Evolutionary conservation across 75 land plant genomes (phyloP), one percentile per base, ranked within the genome.

Genomic region (Cunninghamia lanceolata): DNA sequence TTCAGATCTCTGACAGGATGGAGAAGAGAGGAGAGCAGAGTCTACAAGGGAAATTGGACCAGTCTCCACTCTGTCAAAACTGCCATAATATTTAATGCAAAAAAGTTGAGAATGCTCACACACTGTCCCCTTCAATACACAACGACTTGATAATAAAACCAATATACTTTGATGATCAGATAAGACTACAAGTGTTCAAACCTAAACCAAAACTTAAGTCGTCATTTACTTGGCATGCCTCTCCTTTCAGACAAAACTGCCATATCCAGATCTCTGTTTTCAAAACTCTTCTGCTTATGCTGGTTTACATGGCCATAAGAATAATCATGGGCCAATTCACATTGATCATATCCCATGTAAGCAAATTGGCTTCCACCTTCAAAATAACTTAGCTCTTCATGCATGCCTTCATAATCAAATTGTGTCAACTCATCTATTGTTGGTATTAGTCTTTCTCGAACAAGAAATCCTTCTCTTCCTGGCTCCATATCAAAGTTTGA

Each of bases 1-100:
- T n/a, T n/a, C n/a, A n/a, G n/a, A n/a, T n/a, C n/a, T n/a, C n/a
- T n/a, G n/a, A n/a, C n/a, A n/a, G n/a, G n/a, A n/a, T n/a, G n/a
- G n/a, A n/a, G n/a, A n/a, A n/a, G n/a, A n/a, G n/a, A n/a, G n/a
- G n/a, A n/a, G n/a, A n/a, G n/a, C n/a, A n/a, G n/a, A n/a, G n/a
- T n/a, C n/a, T n/a, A n/a, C n/a, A n/a, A n/a, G n/a, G n/a, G n/a
- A n/a, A n/a, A n/a, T n/a, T n/a, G n/a, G n/a, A n/a, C n/a, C n/a
- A n/a, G n/a, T n/a, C n/a, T n/a, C n/a, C n/a, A n/a, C n/a, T n/a
- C n/a, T 95, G 88, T 97, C 99, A 92, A 91, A 92, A 82, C 91
- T 90, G 21, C 97, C 97, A 89, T 97, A 97, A 54, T 93, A 97
- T 85, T 95, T 97, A 17, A 97, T 94, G 2, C 99, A 96, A 39